Conservation (phyloP, 1,139 yeast genomes). For the Yamadazyma blattariae region DNA sequence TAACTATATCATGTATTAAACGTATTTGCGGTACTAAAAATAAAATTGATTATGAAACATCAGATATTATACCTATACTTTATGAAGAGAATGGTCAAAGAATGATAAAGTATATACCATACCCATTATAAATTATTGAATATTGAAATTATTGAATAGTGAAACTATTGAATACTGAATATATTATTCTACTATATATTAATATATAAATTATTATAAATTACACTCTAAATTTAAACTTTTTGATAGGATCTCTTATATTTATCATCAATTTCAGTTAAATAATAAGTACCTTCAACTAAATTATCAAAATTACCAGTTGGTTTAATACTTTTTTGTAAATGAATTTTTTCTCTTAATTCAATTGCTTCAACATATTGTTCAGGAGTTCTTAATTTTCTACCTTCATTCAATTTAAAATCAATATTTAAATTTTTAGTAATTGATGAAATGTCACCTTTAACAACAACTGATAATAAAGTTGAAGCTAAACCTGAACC, state of each 20-base stretch:
- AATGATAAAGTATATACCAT: not conserved
- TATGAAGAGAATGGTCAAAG: not conserved
- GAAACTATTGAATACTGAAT: too few relatives aligned
- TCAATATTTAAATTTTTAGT: constrained; percentile 66
- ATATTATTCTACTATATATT: too few relatives aligned
- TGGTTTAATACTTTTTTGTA: constrained; percentile 78
- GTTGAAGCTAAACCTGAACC: constrained; percentile 98
- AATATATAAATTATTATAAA: not conserved
- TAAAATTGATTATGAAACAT: too few relatives aligned
- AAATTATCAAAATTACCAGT: constrained; percentile 72
- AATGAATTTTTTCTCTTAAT: constrained; percentile 85
- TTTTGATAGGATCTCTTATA: constrained; percentile 58
- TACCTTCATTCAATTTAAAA: constrained; percentile 59
- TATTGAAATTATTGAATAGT: too few relatives aligned
- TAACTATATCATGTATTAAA: too few relatives aligned
- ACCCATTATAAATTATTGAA: too few relatives aligned
- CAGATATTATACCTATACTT: too few relatives aligned
- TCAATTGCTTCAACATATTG: constrained; percentile 80
- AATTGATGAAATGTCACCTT: constrained; percentile 76
- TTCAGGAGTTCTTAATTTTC: constrained; percentile 69
- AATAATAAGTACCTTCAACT: constrained; percentile 77
- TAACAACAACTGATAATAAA: constrained; percentile 73
- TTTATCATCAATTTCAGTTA: constrained; percentile 81
- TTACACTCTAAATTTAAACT: not conserved
- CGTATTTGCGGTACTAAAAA: too few relatives aligned